phyloP scores from a whole-genome alignment of 768 basidiomycete genomes.

The Lactarius tabidus region DNA sequence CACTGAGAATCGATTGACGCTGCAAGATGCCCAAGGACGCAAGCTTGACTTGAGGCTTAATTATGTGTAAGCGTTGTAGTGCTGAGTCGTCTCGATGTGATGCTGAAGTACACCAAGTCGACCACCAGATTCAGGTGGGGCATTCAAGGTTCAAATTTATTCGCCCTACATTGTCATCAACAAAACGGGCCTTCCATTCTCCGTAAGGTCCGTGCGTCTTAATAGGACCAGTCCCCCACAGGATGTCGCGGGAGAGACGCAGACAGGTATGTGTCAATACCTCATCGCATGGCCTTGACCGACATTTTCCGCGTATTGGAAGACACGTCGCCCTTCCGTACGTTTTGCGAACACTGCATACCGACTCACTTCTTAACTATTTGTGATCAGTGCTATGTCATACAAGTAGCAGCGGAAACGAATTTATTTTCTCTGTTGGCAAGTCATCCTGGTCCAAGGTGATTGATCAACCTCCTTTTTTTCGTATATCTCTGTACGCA shows the following conservation, averaged over 20 bases:
- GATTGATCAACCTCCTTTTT: conserved; percentile 11
- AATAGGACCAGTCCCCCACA: conserved; percentile 59
- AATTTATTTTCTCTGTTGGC: conserved; percentile 75
- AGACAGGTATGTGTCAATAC: conserved; percentile 44
- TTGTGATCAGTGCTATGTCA: conserved; percentile 73
- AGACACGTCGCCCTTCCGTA: conserved; percentile 74
- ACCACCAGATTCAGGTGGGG: conserved; percentile 87
- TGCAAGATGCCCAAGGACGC: conserved; percentile 69
- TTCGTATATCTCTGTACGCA: not conserved
- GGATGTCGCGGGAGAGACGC: conserved; percentile 81
- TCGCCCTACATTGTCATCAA: conserved; percentile 88
- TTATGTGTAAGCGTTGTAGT: conserved; percentile 66
- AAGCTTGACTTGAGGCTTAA: conserved; percentile 82
- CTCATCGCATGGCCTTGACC: not conserved
- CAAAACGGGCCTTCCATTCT: conserved; percentile 86
- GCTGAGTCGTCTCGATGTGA: not conserved
- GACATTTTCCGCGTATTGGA: not conserved
- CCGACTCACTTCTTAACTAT: conserved; percentile 5
- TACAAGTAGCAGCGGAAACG: conserved; percentile 71
- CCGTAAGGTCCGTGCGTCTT: conserved; percentile 58
- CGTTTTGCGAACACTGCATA: conserved; percentile 33
- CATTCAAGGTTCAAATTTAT: conserved; percentile 94
- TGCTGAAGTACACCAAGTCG: conserved; percentile 40
- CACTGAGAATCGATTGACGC: conserved; percentile 62
- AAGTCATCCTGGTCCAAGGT: conserved; percentile 92